Base-by-base conservation (phyloP, 441 rosid genomes). In the Gossypium trilobum region DNA sequence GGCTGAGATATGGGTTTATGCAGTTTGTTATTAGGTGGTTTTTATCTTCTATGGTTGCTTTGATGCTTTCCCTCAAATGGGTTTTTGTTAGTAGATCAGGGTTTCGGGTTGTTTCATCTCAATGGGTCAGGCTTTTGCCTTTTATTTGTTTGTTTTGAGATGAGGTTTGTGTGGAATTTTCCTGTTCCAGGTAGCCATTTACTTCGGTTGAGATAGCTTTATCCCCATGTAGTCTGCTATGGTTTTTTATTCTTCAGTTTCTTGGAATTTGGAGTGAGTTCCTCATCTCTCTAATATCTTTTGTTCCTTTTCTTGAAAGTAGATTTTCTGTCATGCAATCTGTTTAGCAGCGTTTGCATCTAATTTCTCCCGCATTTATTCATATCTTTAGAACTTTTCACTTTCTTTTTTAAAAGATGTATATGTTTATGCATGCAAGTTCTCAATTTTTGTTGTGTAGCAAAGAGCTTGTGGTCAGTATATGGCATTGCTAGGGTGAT, bases 1-100 rank as follows among this genome's bases (percentile, higher is more conserved):
- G 62, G 23, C 52, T 56, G 51, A 13, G 17, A 56, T 56, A 36
- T 70, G 73, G 73, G 54, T 70, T 70, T 55, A 33, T 36, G 63
- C 31, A 5, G 14, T 70, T 20, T 36, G 6, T 29, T 52, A 36
- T 52, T 8, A 27, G 11, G 17, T 68, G 48, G 11, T 51, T 68
- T 23, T 68, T 65, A 36, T 22, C 5, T 65, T 44, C 33, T 10
- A 25, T 25, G 23, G 39, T 50, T 50, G 25, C 59, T 50, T 52
- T 51, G 60, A 52, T 31, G 72, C 48, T 68, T 51, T 16, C 11
- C 48, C 61, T 29, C 48, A 10, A 52, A 51, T 52, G 72, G 60
- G 48, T 17, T 68, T 68, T 39, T 50, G 36, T 64, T 52, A 4
- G 33, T 48, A 67, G 54, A 48, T 52, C 23, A 68, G 14, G 46